Evolutionary conservation across 768 basidiomycete genomes (phyloP).

Genomic region (Tremella fuciformis): DNA sequence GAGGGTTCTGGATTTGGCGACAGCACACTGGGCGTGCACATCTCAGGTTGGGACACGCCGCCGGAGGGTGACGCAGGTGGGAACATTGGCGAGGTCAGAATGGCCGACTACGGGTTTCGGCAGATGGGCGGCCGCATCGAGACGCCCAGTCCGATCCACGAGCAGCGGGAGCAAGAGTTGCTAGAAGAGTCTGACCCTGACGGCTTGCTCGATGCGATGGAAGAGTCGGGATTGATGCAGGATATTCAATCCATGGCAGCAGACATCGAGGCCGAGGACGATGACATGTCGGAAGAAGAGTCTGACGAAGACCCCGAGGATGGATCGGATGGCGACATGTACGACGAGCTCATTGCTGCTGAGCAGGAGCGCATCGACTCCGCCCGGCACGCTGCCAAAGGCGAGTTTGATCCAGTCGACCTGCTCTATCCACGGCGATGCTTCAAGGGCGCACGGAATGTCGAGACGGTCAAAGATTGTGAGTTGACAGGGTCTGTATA

Average conservation of each 20-base stretch:
- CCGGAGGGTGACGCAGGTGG: too few species aligned
- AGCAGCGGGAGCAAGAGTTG: too few species aligned
- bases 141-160: too few species aligned
- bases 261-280: constrained; percentile 16
- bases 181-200: too few species aligned
- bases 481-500: constrained; percentile 35
- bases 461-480: constrained; percentile 86
- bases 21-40: too few species aligned
- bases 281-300: constrained; percentile 21
- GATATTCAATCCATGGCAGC: background rate
- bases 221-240: background rate
- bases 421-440: constrained; percentile 62
- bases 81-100: too few species aligned
- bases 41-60: too few species aligned
- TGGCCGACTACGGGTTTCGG: too few species aligned
- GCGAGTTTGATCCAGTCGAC: constrained; percentile 54
- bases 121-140: too few species aligned
- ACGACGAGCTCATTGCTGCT: constrained; percentile 26
- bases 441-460: constrained; percentile 70
- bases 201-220: constrained; percentile 1
- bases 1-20: background rate
- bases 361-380: constrained; percentile 50
- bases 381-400: constrained; percentile 12
- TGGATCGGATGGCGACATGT: constrained; percentile 7
- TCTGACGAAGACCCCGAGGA: constrained; percentile 14